Conservation (phyloP, 495 filamentous ascomycete genomes). For the Penicillium dipodomyicola region DNA sequence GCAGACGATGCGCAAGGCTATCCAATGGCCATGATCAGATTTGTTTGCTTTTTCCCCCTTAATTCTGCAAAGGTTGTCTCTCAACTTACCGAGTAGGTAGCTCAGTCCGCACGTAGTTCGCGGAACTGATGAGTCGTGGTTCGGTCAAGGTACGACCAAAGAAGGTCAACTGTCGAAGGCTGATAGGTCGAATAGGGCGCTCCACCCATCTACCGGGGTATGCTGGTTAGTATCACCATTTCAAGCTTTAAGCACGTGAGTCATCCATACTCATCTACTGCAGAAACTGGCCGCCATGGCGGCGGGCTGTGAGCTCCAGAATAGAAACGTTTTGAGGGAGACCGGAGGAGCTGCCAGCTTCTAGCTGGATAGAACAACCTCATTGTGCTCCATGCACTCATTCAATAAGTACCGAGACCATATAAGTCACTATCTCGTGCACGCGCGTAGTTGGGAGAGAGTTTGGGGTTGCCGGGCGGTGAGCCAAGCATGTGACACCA, state of each 20-base stretch:
- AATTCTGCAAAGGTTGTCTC: background rate
- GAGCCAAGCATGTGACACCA: constrained; percentile 14
- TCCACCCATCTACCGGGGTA: constrained; percentile 69
- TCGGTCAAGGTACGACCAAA: constrained; percentile 92
- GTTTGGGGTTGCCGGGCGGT: constrained; percentile 13
- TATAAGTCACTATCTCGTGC: background rate
- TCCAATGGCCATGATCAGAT: background rate
- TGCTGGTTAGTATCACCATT: constrained; percentile 7
- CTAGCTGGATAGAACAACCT: constrained; percentile 35
- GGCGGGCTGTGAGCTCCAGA: constrained; percentile 43
- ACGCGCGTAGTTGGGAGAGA: background rate
- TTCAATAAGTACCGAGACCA: constrained; percentile 8
- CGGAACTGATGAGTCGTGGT: constrained; percentile 81
- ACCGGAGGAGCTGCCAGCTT: constrained; percentile 30
- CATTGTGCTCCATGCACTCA: constrained; percentile 35
- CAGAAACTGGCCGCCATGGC: constrained; percentile 75
- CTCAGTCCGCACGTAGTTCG: constrained; percentile 96
- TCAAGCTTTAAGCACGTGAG: constrained; percentile 7
- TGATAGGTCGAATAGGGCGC: constrained; percentile 80
- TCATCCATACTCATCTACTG: constrained; percentile 77
- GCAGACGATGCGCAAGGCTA: constrained; percentile 89
- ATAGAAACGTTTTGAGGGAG: constrained; percentile 25
- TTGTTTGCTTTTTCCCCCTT: background rate
- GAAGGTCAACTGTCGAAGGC: constrained; percentile 87
- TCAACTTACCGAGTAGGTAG: constrained; percentile 73